Percentiles rank a stretch among this genome's conserved stretches.
Evolutionary conservation across 2,329 filamentous ascomycete species (phyloP).

Genomic region (Epichloe elymi): DNA sequence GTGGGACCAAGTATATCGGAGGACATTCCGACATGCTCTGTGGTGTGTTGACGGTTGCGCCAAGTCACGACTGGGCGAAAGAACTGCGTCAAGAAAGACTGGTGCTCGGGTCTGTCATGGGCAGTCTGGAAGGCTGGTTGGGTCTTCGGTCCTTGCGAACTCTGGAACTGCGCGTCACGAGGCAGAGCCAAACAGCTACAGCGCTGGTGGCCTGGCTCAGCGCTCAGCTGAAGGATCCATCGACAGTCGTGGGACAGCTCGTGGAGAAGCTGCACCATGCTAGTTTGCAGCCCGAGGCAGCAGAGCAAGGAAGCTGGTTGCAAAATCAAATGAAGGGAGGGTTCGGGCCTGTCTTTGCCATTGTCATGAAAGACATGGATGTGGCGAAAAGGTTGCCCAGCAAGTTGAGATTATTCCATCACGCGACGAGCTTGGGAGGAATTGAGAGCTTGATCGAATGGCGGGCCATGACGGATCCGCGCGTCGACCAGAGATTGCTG

Average conservation of each 20-base stretch:
- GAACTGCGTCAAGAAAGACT: slow-evolving; percentile 55
- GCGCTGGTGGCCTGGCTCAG: slow-evolving; percentile 61
- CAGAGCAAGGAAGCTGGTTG: slow-evolving; percentile 55
- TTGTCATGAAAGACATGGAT: slow-evolving; percentile 48
- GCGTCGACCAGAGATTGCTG: slow-evolving; percentile 59
- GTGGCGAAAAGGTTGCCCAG: slow-evolving; percentile 60
- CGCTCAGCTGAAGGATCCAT: slow-evolving; percentile 26
- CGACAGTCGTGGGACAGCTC: slow-evolving; percentile 32
- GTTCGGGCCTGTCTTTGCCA: slow-evolving; percentile 76
- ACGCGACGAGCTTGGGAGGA: slow-evolving; percentile 86
- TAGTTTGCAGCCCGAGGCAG: slow-evolving; percentile 55
- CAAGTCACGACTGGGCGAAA: slow-evolving; percentile 41
- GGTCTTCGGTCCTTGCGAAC: slow-evolving; percentile 78
- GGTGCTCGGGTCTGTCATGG: slow-evolving; percentile 74
- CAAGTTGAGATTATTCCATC: slow-evolving; percentile 73
- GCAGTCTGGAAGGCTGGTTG: slow-evolving; percentile 83
- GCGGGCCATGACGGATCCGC: slow-evolving; percentile 73
- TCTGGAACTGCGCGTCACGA: slow-evolving; percentile 65
- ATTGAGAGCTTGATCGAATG: slow-evolving; percentile 96
- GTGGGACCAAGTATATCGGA: slow-evolving; percentile 90
- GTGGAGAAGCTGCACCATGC: slow-evolving; percentile 61
- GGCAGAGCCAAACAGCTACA: slow-evolving; percentile 61
- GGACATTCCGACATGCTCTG: slow-evolving; percentile 91
- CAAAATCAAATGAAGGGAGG: slow-evolving; percentile 80
- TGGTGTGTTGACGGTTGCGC: slow-evolving; percentile 61